Base-by-base conservation (phyloP, 2,329 filamentous ascomycete species). In the Elsinoe arachidis region DNA sequence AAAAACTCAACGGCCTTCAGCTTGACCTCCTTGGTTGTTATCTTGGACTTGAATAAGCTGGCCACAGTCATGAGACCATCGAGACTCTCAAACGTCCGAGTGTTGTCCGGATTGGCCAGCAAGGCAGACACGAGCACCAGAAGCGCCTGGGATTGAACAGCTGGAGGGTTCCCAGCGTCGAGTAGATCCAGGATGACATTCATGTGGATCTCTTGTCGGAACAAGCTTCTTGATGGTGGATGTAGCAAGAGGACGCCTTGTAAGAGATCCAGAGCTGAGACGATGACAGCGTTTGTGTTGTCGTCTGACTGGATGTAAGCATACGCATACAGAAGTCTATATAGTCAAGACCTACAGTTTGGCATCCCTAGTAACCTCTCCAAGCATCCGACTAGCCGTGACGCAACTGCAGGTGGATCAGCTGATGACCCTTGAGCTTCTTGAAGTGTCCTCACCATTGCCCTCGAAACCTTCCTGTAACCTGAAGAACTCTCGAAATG, bases 381-480 rank as follows among this genome's bases (percentile, higher is more conserved):
- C 43, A 97, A 82, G 58, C 89, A 95, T 55, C 85, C 84, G 61
- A 96, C 85, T 60, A 97, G 79, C 60, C 90, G 85, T 73, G 90
- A 84, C 12, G 90, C 86, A 57, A 97, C 89, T 83, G 34, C 10
- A 12, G 5, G 26, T 10, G 61, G 3, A 26, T 38, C 14, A 38
- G 19, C 17, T 37, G 5, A 15, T 60, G 12, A 26, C 14, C n/a
- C 14, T 3, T 3, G 14, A 2, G 5, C 15, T 5, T 17, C 19
- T 1, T n/a, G 10, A 56, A 12, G 21, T 2, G 35, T 30, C 38
- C 74, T 59, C 70, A 85, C 82, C 80, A 74, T 99, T 99, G 88
- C 90, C 97, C 75, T 97, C 90, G 69, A 99, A 99, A 2, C 91
- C 89, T 68, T 97, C 91, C 72, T 99, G 93, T 63, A 97, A 72